Evolutionary conservation across 2,329 filamentous ascomycete genomes (phyloP), one percentile per base, ranked within the genome.

Genomic region (Orbilia javanica): DNA sequence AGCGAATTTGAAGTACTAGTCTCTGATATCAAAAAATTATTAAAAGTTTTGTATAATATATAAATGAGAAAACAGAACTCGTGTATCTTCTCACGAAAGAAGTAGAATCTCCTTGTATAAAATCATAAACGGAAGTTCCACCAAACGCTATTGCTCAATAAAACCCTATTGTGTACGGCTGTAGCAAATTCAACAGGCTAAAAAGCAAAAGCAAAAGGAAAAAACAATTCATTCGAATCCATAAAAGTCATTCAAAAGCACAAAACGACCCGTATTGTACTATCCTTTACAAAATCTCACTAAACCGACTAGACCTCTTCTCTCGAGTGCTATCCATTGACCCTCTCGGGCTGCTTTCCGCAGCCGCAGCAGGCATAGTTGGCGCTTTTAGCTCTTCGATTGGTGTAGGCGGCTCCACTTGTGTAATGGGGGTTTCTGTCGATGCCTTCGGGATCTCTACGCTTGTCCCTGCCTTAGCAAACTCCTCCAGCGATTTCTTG

Each of bases 301-400:
- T 77, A 36, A 77, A 77, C 39, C 73, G 57, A 36, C 73, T 77
- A 6, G 66, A 60, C 44, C 73, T 60, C 60, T 62, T 65, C 18
- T 77, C 73, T 18, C 39, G 27, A 22, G 57, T 48, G 3, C 44
- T 64, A 31, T 53, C 27, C 29, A 42, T 39, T 4, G 44, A 48
- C 13, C 44, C 34, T 6, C 22, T 55, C 4, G 20, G 15, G 2
- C 22, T 22, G 25, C 42, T 31, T 29, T 39, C 67, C 7, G 27
- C 50, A 6, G 34, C 39, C 27, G 44, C 25, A 22, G 60, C 55
- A 20, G 55, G 55, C 55, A 60, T 60, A 42, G 39, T 36, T 3
- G 55, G 55, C 8, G 20, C 55, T 13, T 70, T 46, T 15, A 46
- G 34, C 34, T 69, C 52, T 22, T 34, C 64, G 13, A 50, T 64